Evolutionary conservation across 306 rosid genomes (phyloP), one percentile per base, ranked within the genome.

Genomic region (Lablab purpureus): DNA sequence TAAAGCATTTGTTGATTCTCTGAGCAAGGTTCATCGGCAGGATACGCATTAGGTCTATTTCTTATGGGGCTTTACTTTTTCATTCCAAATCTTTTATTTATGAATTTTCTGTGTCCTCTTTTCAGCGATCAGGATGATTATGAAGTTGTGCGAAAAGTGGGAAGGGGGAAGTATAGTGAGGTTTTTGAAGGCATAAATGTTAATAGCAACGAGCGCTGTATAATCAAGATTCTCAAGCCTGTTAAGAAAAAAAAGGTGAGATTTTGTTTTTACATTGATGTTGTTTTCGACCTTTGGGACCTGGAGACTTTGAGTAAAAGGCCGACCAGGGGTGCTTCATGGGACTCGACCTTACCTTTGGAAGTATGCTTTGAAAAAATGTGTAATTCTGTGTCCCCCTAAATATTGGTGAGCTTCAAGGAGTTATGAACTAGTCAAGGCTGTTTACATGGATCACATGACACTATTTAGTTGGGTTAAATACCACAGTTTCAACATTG

Each of bases 131-230:
- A 93, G 84, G 99, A 95, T 81, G 98, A 95, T 82, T 95, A 95
- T 66, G 99, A 95, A 88, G 98, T 95, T 64, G 99, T 95, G 56
- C 78, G 99, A 62, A 95, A 95, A 82, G 97, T 95, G 12, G 99
- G 99, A 88, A 93, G 99, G 84, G 97, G 99, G 66, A 95, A 95
- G 79, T 95, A 95, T 84, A 95, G 99, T 83, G 99, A 95, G 85
- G 99, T 95, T 47, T 95, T 95, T 9, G 99, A 93, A 78, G 99
- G 99, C 34, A 87, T 95, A 59, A 92, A 92, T 82, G 93, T 95
- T 80, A 92, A 87, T 40, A 90, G 87, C 89, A 91, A 83, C 19
- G 99, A 95, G 81, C 90, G 91, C 43, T 95, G 99, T 82, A 56
- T 93, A 73, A 95, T 95, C 89, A 95, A 95, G 93, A 95, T 92